Conservation (phyloP, 805 yeast species). For the Dipodascopsis uninucleata region DNA sequence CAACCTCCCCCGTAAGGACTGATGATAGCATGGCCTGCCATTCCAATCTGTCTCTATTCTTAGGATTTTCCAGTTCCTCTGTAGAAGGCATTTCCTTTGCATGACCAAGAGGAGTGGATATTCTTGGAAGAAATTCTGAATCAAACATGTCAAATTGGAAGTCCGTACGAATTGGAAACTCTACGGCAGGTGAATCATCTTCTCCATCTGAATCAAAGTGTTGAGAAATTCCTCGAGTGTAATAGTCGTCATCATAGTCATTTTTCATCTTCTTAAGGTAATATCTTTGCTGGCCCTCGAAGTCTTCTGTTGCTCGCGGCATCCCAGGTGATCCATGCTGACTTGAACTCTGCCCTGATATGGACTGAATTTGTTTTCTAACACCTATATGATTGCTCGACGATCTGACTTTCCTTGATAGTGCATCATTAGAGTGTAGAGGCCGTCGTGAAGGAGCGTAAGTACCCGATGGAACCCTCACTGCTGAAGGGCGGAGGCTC, state of each 20-base stretch:
- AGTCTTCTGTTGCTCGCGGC: conserved; percentile 19
- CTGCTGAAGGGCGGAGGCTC: conserved; percentile 5
- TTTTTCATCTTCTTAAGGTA: conserved; percentile 61
- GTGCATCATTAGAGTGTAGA: conserved; percentile 5
- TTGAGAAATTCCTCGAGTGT: conserved; percentile 50
- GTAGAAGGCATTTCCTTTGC: conserved; percentile 24
- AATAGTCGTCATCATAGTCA: conserved; percentile 63
- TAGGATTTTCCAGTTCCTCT: conserved; percentile 33
- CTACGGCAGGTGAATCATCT: conserved; percentile 24
- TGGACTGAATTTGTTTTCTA: conserved; percentile 9
- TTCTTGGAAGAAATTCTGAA: not conserved
- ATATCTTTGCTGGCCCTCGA: conserved; percentile 57
- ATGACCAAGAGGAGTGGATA: conserved; percentile 6
- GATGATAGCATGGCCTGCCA: conserved; percentile 94
- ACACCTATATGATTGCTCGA: conserved; percentile 17
- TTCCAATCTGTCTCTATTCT: conserved; percentile 67
- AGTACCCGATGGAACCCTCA: conserved; percentile 30
- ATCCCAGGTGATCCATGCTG: not conserved
- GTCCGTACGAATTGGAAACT: conserved; percentile 14
- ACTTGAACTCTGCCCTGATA: not conserved
- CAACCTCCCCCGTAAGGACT: conserved; percentile 93
- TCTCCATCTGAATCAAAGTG: conserved; percentile 18
- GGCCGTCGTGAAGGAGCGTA: conserved; percentile 32
- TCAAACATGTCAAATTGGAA: conserved; percentile 16
- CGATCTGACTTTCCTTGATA: conserved; percentile 16